phyloP scores from a whole-genome alignment of 768 basidiomycete species.

The Cystobasidium onofrii region DNA sequence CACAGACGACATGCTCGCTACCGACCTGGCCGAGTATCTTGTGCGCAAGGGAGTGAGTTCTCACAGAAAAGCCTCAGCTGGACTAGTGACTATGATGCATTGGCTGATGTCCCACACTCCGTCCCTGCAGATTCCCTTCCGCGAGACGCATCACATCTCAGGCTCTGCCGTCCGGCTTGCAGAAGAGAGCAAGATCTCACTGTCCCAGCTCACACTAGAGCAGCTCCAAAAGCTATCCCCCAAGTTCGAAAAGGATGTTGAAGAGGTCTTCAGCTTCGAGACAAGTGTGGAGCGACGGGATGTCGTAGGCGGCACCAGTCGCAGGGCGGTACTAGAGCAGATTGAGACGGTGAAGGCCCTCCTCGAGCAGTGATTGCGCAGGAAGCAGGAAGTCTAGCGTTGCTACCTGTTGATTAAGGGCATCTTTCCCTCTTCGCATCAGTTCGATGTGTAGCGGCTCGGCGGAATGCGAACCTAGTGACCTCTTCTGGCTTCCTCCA shows the following conservation, averaged over 20 bases:
- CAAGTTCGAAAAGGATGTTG: conserved; percentile 73
- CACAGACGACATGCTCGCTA: conserved; percentile 96
- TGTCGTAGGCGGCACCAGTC: conserved; percentile 85
- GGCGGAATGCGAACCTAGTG: conserved; percentile 31
- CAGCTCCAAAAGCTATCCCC: conserved; percentile 70
- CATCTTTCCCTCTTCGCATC: too few species aligned
- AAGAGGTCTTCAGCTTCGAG: conserved; percentile 85
- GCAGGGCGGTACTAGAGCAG: conserved; percentile 74
- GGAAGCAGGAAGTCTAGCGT: background rate
- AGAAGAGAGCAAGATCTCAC: conserved; percentile 67
- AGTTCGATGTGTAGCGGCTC: too few species aligned
- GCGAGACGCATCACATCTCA: conserved; percentile 96
- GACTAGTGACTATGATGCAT: too few species aligned
- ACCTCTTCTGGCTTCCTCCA: conserved; percentile 64
- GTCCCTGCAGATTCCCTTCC: conserved; percentile 79
- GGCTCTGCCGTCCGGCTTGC: conserved; percentile 93
- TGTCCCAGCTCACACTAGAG: conserved; percentile 67
- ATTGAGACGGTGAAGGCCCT: conserved; percentile 48
- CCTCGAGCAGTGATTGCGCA: background rate
- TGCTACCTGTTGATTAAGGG: too few species aligned
- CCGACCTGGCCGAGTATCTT: conserved; percentile 97
- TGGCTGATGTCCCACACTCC: conserved; percentile 13
- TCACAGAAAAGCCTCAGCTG: background rate
- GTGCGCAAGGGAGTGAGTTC: conserved; percentile 87
- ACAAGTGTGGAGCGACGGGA: conserved; percentile 83